Evolutionary conservation across 768 basidiomycete genomes (phyloP), one percentile per base, ranked within the genome.

Genomic region (Leucosporidium scottii): DNA sequence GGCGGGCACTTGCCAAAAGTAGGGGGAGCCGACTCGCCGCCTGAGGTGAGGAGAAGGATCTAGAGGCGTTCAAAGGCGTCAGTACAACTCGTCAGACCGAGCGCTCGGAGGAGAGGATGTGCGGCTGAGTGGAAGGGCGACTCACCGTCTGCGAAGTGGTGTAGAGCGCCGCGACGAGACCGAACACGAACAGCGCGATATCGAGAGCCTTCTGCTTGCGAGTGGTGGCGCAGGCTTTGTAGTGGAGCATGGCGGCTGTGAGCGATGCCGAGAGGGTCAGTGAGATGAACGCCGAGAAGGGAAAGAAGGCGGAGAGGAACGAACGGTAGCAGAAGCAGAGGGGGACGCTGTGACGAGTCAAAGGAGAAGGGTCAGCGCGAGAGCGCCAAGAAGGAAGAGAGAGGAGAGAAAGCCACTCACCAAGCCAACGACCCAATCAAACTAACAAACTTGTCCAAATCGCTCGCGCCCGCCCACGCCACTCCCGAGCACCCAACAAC

Each of bases 361-460:
- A 59, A 51, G 67, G 34, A 10, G 4, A 30, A 30, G 10, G 9
- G 47, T 27, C 18, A 17, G 21, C 21, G 7, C 20, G 10, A 17
- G n/a, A 44, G 34, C 34, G 34, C 5, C 3, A 18, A 15, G 30
- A 25, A 28, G 27, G 25, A 28, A 17, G 15, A 54, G 2, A 1
- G 12, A 23, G 44, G 28, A 28, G 54, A 44, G 20, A 30, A 28
- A 47, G 15, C n/a, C 23, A 55, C 59, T 15, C 47, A 66, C 60
- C 75, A 76, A 18, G 70, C 70, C 28, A 73, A 30, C 6, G 61
- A 69, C 10, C 94, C 94, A 66, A 97, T 83, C 74, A 97, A 86
- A 21, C 90, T 85, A 21, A 96, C 93, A 76, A 96, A 96, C 80
- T 96, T 97, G 80, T 98, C 94, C 54, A 98, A 79, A 78, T 96